Evolutionary conservation across 2,329 filamentous ascomycete species (phyloP), one percentile per base, ranked within the genome.

Genomic region (Aspergillus sojae): DNA sequence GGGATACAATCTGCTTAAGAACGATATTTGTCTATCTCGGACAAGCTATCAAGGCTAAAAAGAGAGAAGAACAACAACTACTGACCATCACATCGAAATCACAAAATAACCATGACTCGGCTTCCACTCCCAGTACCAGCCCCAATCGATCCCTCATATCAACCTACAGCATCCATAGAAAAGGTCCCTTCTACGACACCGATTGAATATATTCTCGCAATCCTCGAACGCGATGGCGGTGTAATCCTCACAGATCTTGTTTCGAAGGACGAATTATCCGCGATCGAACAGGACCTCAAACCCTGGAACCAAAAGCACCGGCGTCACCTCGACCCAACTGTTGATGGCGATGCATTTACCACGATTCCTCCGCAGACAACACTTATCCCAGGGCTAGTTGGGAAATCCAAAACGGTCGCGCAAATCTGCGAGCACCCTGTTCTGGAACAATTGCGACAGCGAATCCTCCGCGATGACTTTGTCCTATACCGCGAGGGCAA

Each of bases 171-270:
- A 19, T 57, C 63, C 4, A 68, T 77, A 46, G 64, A 68, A 23
- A 67, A 62, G 10, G 11, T 76, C 5, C 65, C 74, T 4, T 67
- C 74, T 2, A 67, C 54, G 2, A 62, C 70, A 5, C 68, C 75
- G 2, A 68, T 75, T 39, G 67, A 69, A 14, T 67, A 74, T 4
- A 76, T 77, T 34, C 65, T 78, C n/a, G 43, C 58, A 7, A 63
- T 76, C 23, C 63, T 78, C 2, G 73, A 74, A 4, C 70, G 72
- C 1, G 75, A 77, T 54, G 76, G 75, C 30, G 76, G 71, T 23
- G 46, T 78, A 4, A 76, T 78, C 61, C 61, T 78, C 10, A 73
- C 67, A 6, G 67, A 73, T 54, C 63, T 77, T 26, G 72, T 70
- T 11, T 60, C 67, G 0, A 19, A 26, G 10, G 64, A 68, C 10